Evolutionary conservation across 2,329 filamentous ascomycete species (phyloP), one percentile per base, ranked within the genome.

Genomic region (Lachnellula cervina): DNA sequence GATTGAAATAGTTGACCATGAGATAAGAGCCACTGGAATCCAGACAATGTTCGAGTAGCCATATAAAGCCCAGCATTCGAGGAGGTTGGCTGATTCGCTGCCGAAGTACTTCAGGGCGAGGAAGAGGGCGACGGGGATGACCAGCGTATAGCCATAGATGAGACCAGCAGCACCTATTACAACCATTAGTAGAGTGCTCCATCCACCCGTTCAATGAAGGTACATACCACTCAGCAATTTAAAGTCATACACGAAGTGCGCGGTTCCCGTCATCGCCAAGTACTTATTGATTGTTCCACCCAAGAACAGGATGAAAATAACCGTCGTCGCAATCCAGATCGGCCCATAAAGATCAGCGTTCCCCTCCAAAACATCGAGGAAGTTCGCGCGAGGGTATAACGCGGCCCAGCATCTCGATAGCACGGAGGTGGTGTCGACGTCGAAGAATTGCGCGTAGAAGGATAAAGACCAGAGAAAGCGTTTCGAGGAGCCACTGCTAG

Each of bases 371-470:
- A 97, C 90, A 70, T 99, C 94, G 61, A 99, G 86, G 75, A 99
- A 99, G 77, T 96, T 97, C 56, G 87, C 87, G 60, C 90, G 86
- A 46, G 94, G 94, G 73, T 88, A 96, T 40, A 97, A 77, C n/a
- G 93, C 87, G 1, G 91, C 88, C 73, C 86, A 86, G 74, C 94
- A 97, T 63, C 94, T 88, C 68, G 86, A 80, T 54, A 97, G 76
- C 19, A 99, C 92, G 52, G 94, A 89, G 58, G 83, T 86, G 1
- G 94, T 97, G 75, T 99, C 94, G 62, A 99, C 93, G 70, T 99
- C 94, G 76, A 99, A 99, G 82, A 94, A 97, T 76, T 96, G 94
- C 54, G 91, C 85, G 77, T 99, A 99, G 79, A 96, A 99, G 56
- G 85, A 84, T 60, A 97, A 79, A 46, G 86, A 86, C 94, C 94